Evolutionary conservation across 1,139 yeast species (phyloP).

Genomic region (Sugiyamaella novakii): DNA sequence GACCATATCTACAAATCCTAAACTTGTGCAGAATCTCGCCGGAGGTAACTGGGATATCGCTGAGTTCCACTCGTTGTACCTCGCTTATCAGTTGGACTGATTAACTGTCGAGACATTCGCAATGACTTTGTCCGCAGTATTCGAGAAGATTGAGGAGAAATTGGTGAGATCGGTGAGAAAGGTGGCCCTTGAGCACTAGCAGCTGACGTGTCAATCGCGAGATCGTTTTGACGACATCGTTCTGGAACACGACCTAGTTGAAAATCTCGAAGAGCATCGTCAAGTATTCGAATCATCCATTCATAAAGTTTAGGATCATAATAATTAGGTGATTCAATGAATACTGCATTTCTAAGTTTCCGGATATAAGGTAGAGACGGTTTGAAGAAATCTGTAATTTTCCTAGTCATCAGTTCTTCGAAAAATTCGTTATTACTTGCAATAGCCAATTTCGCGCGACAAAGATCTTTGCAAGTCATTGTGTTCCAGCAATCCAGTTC

Average conservation of each 20-base stretch:
- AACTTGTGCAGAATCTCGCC: neutral
- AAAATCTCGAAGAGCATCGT: slow-evolving; percentile 12
- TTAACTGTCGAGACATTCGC: neutral
- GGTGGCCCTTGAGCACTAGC: neutral
- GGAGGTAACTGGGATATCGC: slow-evolving; percentile 3
- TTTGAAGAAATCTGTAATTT: slow-evolving; percentile 14
- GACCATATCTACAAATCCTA: too few species aligned
- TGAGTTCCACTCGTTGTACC: neutral
- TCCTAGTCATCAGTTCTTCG: slow-evolving; percentile 14
- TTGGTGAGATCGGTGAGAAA: neutral
- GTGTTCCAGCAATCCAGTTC: slow-evolving; percentile 21
- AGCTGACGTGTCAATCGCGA: neutral
- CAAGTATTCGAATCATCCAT: slow-evolving; percentile 19
- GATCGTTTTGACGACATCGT: neutral
- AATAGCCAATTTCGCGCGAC: slow-evolving; percentile 18
- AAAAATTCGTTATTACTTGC: slow-evolving; percentile 21
- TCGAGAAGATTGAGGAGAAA: neutral
- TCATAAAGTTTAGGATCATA: slow-evolving; percentile 13
- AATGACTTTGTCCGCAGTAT: neutral
- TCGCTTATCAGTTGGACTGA: neutral
- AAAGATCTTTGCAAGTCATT: slow-evolving; percentile 17
- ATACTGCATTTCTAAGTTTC: slow-evolving; percentile 12
- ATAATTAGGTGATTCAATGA: slow-evolving; percentile 15
- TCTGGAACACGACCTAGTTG: neutral
- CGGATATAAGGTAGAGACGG: slow-evolving; percentile 17